Evolutionary conservation across 208 protist species (phyloP).

Genomic region (Leptomonas seymouri): DNA sequence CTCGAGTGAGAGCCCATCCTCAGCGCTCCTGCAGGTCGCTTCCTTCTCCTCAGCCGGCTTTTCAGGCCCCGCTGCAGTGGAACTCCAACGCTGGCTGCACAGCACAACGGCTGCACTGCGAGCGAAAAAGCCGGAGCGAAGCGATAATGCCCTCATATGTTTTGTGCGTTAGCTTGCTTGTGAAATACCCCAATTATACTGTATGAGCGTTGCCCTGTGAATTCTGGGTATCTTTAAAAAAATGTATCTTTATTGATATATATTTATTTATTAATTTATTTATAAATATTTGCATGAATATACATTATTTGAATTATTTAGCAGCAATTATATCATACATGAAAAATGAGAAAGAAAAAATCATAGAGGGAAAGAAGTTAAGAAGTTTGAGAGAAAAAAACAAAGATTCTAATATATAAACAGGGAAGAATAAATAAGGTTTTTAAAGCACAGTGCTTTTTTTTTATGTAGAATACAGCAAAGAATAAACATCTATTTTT

Average conservation of each 20-base stretch:
- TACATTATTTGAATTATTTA: too few species aligned
- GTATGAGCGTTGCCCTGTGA: background rate
- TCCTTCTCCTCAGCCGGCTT: slow-evolving; percentile 35
- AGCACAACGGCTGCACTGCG: slow-evolving; percentile 16
- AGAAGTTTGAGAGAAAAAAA: background rate
- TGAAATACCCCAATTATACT: too few species aligned
- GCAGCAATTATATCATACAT: too few species aligned
- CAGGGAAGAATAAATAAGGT: background rate
- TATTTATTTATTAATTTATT: too few species aligned
- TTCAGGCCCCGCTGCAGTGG: slow-evolving; percentile 36
- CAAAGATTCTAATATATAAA: background rate
- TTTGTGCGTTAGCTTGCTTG: too few species aligned
- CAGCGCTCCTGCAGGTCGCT: background rate
- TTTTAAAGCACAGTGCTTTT: background rate
- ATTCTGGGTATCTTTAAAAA: too few species aligned
- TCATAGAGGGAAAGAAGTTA: background rate
- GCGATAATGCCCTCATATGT: slow-evolving; percentile 29
- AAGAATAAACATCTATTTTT: too few species aligned
- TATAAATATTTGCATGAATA: too few species aligned
- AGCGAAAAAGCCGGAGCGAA: slow-evolving; percentile 21
- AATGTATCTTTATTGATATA: background rate
- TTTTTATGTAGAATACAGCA: too few species aligned
- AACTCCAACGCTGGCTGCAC: slow-evolving; percentile 41
- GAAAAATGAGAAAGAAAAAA: too few species aligned
- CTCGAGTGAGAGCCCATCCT: slow-evolving; percentile 37